Evolutionary conservation across 495 filamentous ascomycete genomes (phyloP), one percentile per base, ranked within the genome.

Genomic region (Aspergillus taichungensis): DNA sequence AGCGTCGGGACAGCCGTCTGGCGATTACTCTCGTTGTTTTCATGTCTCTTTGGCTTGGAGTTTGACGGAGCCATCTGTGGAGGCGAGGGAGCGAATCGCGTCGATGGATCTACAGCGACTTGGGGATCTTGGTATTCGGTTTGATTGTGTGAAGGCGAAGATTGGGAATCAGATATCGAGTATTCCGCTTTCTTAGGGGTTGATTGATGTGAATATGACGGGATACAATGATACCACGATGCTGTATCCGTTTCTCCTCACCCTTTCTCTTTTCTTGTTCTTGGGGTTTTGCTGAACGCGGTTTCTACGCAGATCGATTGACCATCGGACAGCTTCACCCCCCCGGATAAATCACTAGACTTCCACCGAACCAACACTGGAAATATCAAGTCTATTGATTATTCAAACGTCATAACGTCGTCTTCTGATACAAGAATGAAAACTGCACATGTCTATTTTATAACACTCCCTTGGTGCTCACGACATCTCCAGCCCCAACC

Each of bases 391-490:
- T 24, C 18, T 24, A 24, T 24, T 24, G 18, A 24, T 24, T 24
- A 24, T 24, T 4, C 18, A 24, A 24, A 24, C 18, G 18, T 24
- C 42, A 29, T 40, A 46, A 42, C 40, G 37, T 53, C 31, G 43
- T 42, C 30, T 46, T 39, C 28, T 34, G 12, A 24, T 24, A 24
- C 18, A 24, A 24, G n/a, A 24, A 24, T 4, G 4, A 24, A 24
- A 24, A 24, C 18, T 4, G 18, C 18, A 24, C 18, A 24, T n/a
- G n/a, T 24, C 18, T 24, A 24, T 24, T 47, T 56, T 63, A 71
- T 34, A 82, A 52, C 82, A 91, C 89, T 10, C 90, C 90, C 74
- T 96, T 96, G 10, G 90, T 96, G 66, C 89, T 95, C 28, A 88
- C 84, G 29, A 96, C 79, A 77, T 98, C 92, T 0, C 88, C 88